Conservation (phyloP, 805 yeast genomes). For the Komagataella phaffii region DNA sequence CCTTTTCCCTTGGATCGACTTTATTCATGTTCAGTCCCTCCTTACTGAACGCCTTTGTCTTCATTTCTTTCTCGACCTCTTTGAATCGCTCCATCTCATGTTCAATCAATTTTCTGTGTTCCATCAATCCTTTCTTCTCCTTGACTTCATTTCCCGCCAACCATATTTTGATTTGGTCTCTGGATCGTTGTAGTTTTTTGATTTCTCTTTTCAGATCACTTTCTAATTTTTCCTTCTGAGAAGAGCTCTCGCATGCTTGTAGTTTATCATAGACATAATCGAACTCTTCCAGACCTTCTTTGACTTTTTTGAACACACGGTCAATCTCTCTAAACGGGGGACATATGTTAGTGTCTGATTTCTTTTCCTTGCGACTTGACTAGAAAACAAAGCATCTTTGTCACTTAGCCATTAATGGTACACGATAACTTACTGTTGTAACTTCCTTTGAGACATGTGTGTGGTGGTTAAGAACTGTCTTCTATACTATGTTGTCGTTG, state of each 20-base stretch:
- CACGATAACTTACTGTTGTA: conserved; percentile 28
- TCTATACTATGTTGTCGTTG: background rate
- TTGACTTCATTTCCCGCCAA: conserved; percentile 82
- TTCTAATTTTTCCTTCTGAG: conserved; percentile 90
- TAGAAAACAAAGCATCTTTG: background rate
- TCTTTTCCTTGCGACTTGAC: background rate
- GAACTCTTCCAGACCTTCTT: conserved; percentile 80
- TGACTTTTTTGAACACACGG: conserved; percentile 81
- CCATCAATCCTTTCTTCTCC: conserved; percentile 71
- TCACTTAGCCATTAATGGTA: background rate
- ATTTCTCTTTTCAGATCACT: conserved; percentile 88
- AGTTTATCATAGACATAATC: conserved; percentile 81
- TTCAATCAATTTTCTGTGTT: conserved; percentile 58
- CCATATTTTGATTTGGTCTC: conserved; percentile 96
- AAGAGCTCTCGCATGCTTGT: conserved; percentile 63
- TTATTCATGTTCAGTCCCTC: conserved; percentile 73
- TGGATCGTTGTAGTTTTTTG: conserved; percentile 81
- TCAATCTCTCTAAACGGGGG: conserved; percentile 54
- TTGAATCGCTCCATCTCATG: conserved; percentile 92
- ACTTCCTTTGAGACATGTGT: conserved; percentile 32
- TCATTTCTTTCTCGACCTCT: conserved; percentile 84
- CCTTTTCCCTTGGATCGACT: conserved; percentile 69
- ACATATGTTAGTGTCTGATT: conserved; percentile 1
- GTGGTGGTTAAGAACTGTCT: background rate
- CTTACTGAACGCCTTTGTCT: conserved; percentile 86